A percentile compares a stretch with the other conserved stretches of the same genome.
phyloP scores from a whole-genome alignment of 2,329 filamentous ascomycete genomes.

The Xylariomycetidae sp. region DNA sequence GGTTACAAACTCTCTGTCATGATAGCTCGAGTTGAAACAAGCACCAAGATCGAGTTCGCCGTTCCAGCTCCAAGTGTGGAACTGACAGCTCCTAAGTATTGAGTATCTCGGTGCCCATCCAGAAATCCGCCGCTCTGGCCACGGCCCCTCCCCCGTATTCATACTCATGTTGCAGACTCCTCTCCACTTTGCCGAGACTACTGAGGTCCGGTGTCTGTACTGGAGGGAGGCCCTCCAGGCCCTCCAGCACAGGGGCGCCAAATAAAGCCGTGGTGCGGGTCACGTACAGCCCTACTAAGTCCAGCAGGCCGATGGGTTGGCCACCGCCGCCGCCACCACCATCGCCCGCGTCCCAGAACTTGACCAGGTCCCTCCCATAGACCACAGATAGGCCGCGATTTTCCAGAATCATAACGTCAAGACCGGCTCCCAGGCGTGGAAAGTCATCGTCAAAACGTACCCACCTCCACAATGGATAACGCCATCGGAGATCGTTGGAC shows the following conservation, averaged over 20 bases:
- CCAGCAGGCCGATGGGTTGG: conserved; percentile 4
- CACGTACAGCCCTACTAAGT: conserved; percentile 8
- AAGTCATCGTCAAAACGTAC: too few relatives aligned
- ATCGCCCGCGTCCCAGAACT: conserved; percentile 14
- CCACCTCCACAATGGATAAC: too few relatives aligned
- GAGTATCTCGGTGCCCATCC: conserved; percentile 14
- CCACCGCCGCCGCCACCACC: conserved; percentile 14
- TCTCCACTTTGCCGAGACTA: conserved; percentile 14
- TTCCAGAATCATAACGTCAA: too few relatives aligned
- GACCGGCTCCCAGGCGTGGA: too few relatives aligned
- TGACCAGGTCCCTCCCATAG: conserved; percentile 17
- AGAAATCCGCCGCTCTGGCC: conserved; percentile 5
- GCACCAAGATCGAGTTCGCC: conserved; percentile 8
- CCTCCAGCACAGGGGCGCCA: conserved; percentile 3
- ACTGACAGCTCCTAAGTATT: conserved; percentile 11
- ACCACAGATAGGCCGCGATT: conserved; percentile 10
- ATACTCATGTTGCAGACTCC: conserved; percentile 9
- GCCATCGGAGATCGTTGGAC: too few relatives aligned
- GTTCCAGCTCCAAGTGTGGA: conserved; percentile 16
- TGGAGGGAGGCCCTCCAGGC: conserved; percentile 7
- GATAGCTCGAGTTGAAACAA: conserved; percentile 8
- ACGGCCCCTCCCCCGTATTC: neutral
- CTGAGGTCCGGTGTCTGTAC: conserved; percentile 16
- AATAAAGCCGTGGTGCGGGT: conserved; percentile 9
- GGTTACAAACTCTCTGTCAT: conserved; percentile 4